Percentiles rank a stretch among this genome's conserved stretches.
Conservation (phyloP, 2,329 filamentous ascomycete species). For the Canariomyces notabilis region DNA sequence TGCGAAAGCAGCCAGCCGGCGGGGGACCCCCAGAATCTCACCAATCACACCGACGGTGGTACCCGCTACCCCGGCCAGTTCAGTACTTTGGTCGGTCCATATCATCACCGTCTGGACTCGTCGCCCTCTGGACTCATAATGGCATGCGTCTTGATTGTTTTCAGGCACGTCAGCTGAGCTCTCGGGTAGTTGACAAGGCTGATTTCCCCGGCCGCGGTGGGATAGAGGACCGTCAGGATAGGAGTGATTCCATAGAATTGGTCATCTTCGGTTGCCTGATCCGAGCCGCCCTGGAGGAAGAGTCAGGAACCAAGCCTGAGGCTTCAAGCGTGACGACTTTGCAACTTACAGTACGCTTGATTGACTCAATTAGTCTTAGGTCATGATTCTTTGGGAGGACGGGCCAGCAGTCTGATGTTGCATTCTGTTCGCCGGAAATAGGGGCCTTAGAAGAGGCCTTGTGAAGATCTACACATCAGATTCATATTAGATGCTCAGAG, state of each 20-base stretch:
- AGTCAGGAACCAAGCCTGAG: too few species aligned
- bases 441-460: too few species aligned
- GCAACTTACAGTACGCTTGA: slow-evolving; percentile 1
- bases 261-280: not conserved
- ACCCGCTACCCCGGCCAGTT: too few species aligned
- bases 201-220: not conserved
- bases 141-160: slow-evolving; percentile 7
- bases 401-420: slow-evolving; percentile 11
- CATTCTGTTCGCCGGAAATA: slow-evolving; percentile 6
- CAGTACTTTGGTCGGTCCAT: too few species aligned
- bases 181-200: not conserved
- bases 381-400: slow-evolving; percentile 6
- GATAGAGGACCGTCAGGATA: slow-evolving; percentile 9
- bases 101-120: too few species aligned
- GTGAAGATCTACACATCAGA: too few species aligned
- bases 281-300: not conserved
- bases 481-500: too few species aligned
- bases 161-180: slow-evolving; percentile 10
- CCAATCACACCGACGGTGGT: too few species aligned
- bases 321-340: too few species aligned
- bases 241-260: slow-evolving; percentile 10
- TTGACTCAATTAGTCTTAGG: slow-evolving; percentile 1
- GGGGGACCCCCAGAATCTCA: too few species aligned
- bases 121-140: too few species aligned
- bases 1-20: too few species aligned